Base-by-base conservation (phyloP, 495 filamentous ascomycete species). In the Aspergillus asperescens region DNA sequence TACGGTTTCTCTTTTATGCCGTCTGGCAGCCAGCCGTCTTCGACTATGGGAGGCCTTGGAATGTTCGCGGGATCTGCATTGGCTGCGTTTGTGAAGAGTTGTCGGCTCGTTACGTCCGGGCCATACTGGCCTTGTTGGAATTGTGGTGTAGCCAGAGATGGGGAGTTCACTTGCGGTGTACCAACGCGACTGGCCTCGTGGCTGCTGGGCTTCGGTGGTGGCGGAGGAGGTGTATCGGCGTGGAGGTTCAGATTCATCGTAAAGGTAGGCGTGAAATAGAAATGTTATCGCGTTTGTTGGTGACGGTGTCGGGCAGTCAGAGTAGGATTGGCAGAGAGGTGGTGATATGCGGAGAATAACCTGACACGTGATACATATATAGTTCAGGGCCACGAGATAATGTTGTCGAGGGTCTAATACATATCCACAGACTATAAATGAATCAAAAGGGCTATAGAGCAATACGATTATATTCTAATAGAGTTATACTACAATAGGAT, bases 1-100 rank as follows among this genome's bases (percentile, higher is more conserved):
- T 73, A 90, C 87, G 86, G 82, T 73, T 90, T 91, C 58, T 87
- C 86, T 52, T 86, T 76, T 1, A 91, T 71, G 20, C 82, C 71
- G 27, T 75, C 75, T 5, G 88, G 88, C 3, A 90, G 69, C 85
- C 89, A 93, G 22, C 68, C 65, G 34, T 77, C 74, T 41, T 74
- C 74, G 25, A 71, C 19, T 12, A 68, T 55, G 0, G 74, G 72
- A 3, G 72, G 70, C 5, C 67, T 53, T 13, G 70, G 65, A 27
- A 71, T 6, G 7, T 18, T 15, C 13, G 52, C 15, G 62, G 13
- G n/a, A 27, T 52, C 48, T n/a, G 20, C 8, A 31, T 54, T 53
- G 18, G 18, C 25, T 43, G 57, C 50, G 48, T 49, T 53, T 39
- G 59, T 48, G 15, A 59, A 40, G 18, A 42, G 19, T 22, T 63